Evolutionary conservation across 2,329 filamentous ascomycete genomes (phyloP).

Genomic region (Hypoxylon sp.): DNA sequence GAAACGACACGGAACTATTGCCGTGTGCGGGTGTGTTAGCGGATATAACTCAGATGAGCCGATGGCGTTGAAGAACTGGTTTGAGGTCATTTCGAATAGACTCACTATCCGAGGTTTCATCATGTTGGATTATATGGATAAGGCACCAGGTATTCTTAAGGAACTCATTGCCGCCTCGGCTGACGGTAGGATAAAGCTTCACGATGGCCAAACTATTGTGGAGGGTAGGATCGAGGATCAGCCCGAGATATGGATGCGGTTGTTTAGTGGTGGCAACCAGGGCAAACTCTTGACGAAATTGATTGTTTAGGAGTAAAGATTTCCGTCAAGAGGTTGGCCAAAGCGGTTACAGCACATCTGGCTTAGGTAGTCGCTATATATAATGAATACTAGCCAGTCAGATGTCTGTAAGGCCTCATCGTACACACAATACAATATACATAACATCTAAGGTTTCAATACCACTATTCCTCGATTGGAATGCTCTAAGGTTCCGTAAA

Average conservation of each 20-base stretch:
- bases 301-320: slow-evolving; percentile 28
- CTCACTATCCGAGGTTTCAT: slow-evolving; percentile 62
- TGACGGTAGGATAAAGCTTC: slow-evolving; percentile 48
- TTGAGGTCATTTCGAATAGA: slow-evolving; percentile 60
- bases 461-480: no score
- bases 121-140: slow-evolving; percentile 58
- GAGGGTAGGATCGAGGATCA: slow-evolving; percentile 51
- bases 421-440: no score
- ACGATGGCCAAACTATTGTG: slow-evolving; percentile 49
- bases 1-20: slow-evolving; percentile 59
- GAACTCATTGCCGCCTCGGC: slow-evolving; percentile 49
- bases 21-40: slow-evolving; percentile 61
- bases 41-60: slow-evolving; percentile 58
- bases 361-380: no score
- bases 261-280: slow-evolving; percentile 51
- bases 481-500: no score
- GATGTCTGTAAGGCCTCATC: no score
- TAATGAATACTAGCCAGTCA: no score
- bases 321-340: neutral
- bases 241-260: slow-evolving; percentile 51
- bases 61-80: slow-evolving; percentile 59
- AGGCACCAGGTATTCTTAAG: slow-evolving; percentile 45
- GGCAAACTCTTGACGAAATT: slow-evolving; percentile 53
- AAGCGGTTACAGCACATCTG: neutral
- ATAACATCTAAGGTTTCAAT: no score